Conservation (phyloP, 805 yeast species). For the Teunomyces gatunensis region DNA sequence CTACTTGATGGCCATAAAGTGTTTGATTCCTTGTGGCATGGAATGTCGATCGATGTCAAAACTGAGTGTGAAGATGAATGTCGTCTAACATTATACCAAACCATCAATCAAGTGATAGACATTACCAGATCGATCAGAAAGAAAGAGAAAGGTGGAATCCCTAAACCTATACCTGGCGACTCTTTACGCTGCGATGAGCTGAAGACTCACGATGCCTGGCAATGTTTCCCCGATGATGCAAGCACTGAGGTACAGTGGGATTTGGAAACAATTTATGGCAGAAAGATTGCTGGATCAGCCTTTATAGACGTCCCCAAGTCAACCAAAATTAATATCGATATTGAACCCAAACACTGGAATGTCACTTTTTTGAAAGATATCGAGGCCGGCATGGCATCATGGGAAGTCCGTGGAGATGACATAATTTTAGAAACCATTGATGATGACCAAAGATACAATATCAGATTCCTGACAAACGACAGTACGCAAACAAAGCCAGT, state of each 20-base stretch:
- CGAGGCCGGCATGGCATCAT: conserved; percentile 9
- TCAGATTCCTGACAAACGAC: conserved; percentile 43
- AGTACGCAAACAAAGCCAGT: conserved; percentile 41
- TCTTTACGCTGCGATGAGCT: conserved; percentile 58
- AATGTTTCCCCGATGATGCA: conserved; percentile 77
- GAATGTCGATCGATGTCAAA: conserved; percentile 80
- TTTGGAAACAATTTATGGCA: conserved; percentile 69
- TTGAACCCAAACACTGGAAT: conserved; percentile 48
- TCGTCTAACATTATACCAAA: conserved; percentile 55
- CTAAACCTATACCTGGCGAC: conserved; percentile 71
- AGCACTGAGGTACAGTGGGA: conserved; percentile 47
- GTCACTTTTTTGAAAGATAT: conserved; percentile 25
- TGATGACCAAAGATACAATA: conserved; percentile 27
- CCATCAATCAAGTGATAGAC: conserved; percentile 70
- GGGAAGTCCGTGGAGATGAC: conserved; percentile 4
- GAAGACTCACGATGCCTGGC: conserved; percentile 58
- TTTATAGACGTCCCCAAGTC: conserved; percentile 44
- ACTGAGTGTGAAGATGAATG: conserved; percentile 51
- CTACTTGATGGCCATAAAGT: conserved; percentile 86
- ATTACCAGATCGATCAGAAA: conserved; percentile 66
- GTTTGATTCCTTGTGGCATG: conserved; percentile 91
- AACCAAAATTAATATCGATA: conserved; percentile 44
- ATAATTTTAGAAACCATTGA: conserved; percentile 12
- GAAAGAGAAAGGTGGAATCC: conserved; percentile 60
- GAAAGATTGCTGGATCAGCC: conserved; percentile 60